These are phyloP conservation scores for Geotrichum restrictum DNA, from an alignment of 1,139 yeast genomes.

Conservation along the genomic window DNA sequence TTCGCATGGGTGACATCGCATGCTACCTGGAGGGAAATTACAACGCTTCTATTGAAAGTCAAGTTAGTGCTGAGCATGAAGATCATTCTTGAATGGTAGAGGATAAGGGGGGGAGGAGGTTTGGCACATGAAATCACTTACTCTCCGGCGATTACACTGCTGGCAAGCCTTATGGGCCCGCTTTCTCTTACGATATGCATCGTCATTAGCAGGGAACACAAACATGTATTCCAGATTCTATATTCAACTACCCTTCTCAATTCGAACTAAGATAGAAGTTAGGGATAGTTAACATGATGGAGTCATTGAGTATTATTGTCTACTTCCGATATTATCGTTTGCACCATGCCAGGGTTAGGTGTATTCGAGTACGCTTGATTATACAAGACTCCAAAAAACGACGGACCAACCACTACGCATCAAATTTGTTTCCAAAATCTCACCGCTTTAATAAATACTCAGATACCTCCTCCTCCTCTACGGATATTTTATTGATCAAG, in stretches of 20 bases:
- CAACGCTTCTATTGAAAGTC: slow-evolving; percentile 30
- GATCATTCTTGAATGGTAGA: neutral
- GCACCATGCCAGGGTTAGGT: slow-evolving; percentile 1
- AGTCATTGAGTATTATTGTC: too few species aligned
- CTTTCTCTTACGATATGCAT: slow-evolving; percentile 51
- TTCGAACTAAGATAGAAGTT: too few species aligned
- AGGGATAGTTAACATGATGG: too few species aligned
- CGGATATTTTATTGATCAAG: too few species aligned
- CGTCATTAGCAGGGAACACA: slow-evolving; percentile 59
- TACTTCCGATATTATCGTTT: too few species aligned
- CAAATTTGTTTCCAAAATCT: too few species aligned
- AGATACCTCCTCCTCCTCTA: too few species aligned
- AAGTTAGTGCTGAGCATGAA: neutral
- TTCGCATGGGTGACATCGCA: slow-evolving; percentile 36
- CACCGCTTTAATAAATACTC: too few species aligned
- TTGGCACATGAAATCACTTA: slow-evolving; percentile 16
- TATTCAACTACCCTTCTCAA: too few species aligned
- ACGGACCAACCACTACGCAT: too few species aligned
- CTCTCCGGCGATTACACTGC: slow-evolving; percentile 46
- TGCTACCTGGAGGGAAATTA: slow-evolving; percentile 32
- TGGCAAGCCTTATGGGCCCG: slow-evolving; percentile 53
- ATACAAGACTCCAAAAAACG: too few species aligned
- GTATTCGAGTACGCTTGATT: too few species aligned
- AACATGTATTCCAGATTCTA: slow-evolving; percentile 39
- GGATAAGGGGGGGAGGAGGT: neutral